These are phyloP conservation scores for Hygrophorus russula DNA, from an alignment of 768 basidiomycete genomes.

Conservation along the genomic window DNA sequence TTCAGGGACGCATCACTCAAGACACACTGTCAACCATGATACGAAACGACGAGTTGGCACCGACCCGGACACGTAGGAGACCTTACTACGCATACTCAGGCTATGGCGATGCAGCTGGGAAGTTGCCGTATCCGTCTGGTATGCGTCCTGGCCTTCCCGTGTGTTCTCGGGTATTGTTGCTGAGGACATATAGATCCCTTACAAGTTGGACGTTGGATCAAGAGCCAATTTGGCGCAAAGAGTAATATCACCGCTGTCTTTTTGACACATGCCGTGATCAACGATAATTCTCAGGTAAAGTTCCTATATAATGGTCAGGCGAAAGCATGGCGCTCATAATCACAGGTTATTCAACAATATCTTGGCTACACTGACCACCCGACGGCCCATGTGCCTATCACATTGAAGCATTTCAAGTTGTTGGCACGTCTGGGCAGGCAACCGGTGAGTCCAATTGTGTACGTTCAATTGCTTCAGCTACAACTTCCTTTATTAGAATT, in stretches of 20 bases:
- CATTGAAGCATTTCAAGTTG: constrained; percentile 67
- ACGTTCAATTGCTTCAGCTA: not conserved
- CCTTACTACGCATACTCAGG: constrained; percentile 32
- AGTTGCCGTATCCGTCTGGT: constrained; percentile 53
- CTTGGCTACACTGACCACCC: constrained; percentile 19
- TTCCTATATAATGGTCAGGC: not conserved
- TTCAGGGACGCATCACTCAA: constrained; percentile 58
- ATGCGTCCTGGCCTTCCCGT: constrained; percentile 7
- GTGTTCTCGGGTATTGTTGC: constrained; percentile 1
- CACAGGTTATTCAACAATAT: constrained; percentile 39
- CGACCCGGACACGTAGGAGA: constrained; percentile 45
- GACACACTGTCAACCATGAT: constrained; percentile 68
- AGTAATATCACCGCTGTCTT: constrained; percentile 54
- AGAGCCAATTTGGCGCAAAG: constrained; percentile 40
- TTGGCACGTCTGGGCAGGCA: constrained; percentile 54
- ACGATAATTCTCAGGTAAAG: constrained; percentile 40
- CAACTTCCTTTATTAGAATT: constrained; percentile 25
- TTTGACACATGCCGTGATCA: constrained; percentile 65
- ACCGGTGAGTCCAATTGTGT: constrained; percentile 32
- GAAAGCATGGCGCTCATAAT: not conserved
- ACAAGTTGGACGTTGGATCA: constrained; percentile 52
- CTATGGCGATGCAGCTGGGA: constrained; percentile 31
- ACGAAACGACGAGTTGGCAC: constrained; percentile 56
- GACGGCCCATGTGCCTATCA: constrained; percentile 46
- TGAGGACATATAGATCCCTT: constrained; percentile 31